These are phyloP conservation scores for Trichosanthes cucumerina DNA, from an alignment of 306 rosid species.

Conservation along the genomic window DNA sequence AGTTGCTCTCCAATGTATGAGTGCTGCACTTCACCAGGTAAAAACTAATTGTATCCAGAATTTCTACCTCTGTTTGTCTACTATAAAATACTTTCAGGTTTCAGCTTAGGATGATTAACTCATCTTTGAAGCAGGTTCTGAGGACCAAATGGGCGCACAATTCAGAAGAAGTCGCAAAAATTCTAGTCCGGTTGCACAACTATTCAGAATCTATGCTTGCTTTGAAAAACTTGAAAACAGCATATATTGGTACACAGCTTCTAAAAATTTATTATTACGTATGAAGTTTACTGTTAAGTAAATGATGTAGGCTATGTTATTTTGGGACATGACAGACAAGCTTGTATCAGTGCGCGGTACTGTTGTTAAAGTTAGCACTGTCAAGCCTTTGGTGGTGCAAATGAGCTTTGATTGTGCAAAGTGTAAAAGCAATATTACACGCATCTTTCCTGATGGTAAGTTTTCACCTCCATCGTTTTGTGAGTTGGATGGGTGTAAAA, in stretches of 20 bases:
- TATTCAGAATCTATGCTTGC: constrained; percentile 71
- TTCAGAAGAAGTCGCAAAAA: constrained; percentile 37
- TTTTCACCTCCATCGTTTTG: constrained; percentile 73
- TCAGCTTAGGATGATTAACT: constrained; percentile 10
- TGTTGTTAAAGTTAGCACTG: constrained; percentile 75
- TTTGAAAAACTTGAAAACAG: constrained; percentile 85
- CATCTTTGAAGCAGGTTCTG: constrained; percentile 40
- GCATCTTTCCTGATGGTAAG: constrained; percentile 79
- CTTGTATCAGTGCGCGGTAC: constrained; percentile 92
- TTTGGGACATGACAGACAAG: constrained; percentile 46
- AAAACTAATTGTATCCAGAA: background rate
- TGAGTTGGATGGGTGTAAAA: constrained; percentile 77
- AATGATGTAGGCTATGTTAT: constrained; percentile 8
- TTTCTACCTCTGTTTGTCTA: background rate
- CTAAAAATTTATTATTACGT: background rate
- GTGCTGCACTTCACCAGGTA: constrained; percentile 77
- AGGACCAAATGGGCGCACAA: constrained; percentile 31
- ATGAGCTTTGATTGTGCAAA: constrained; percentile 74
- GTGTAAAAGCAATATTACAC: constrained; percentile 54
- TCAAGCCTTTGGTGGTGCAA: constrained; percentile 64
- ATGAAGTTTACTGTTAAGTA: background rate
- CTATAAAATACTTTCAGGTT: background rate
- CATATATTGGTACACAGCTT: constrained; percentile 59
- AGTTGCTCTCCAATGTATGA: constrained; percentile 56
- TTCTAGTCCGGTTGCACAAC: constrained; percentile 67